Base-by-base conservation (phyloP, 257 asterid genomes). In the Osmanthus fragrans region DNA sequence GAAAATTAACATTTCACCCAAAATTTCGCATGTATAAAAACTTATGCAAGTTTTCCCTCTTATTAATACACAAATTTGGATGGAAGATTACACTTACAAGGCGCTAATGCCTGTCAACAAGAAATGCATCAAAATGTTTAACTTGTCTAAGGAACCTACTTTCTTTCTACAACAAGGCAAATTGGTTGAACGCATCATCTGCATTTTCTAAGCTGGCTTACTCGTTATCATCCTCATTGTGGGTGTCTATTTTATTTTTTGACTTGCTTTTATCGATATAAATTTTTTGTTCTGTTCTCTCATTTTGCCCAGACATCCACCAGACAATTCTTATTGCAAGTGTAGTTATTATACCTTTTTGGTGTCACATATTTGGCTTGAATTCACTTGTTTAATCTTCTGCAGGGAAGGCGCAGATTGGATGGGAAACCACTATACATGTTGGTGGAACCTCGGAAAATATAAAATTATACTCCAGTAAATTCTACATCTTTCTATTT, bases 381-480 rank as follows among this genome's bases (percentile, higher is more conserved):
- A n/a, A 8, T 13, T 7, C 6, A 32, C 18, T 16, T 33, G 25
- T 74, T 78, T 75, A 51, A 8, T 77, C 32, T 30, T 39, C 40
- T 73, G 16, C 79, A 93, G 96, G 97, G 84, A 80, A 87, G 86
- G 18, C 81, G 84, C 54, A 80, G 90, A 79, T 85, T 93, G 82
- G 82, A 85, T 70, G 97, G 94, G 81, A 91, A 82, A 71, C 94
- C 97, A 27, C 81, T 93, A 36, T 93, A 93, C 72, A 89, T 93
- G 77, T 87, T 93, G 81, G 98, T 93, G 74, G 98, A 91, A 81
- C 97, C 98, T 71, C 87, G 93, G 70, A 88, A 87, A 42, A 82
- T 88, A 75, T 90, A 75, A 80, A 84, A 45, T 70, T 69, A 19
- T 73, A 74, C 68, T 42, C 74, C 4, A 84, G 87, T 83, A 80